Percentiles rank a stretch among this genome's conserved stretches.
These are phyloP conservation scores for Phoma sp. DNA, from an alignment of 2,329 filamentous ascomycete species.

Conservation along the genomic window DNA sequence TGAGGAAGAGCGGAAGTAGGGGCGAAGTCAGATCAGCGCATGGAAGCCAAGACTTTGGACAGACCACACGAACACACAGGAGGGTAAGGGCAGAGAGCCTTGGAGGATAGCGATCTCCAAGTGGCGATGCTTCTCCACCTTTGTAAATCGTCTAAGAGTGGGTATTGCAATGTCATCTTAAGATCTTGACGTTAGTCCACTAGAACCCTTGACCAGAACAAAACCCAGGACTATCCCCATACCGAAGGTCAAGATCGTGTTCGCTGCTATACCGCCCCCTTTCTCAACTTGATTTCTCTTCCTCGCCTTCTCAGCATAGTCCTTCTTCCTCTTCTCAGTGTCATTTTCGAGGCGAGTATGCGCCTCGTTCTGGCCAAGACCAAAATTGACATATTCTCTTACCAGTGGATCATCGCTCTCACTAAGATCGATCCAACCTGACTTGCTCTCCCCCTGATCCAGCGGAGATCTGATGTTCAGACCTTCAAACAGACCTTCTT, in stretches of 20 bases:
- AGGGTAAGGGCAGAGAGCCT: conserved; percentile 39
- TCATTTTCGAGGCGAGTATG: neutral
- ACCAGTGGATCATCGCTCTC: conserved; percentile 30
- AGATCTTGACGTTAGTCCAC: neutral
- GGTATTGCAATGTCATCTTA: neutral
- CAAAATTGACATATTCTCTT: conserved; percentile 22
- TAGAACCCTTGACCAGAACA: conserved; percentile 4
- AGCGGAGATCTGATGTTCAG: conserved; percentile 43
- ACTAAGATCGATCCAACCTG: conserved; percentile 33
- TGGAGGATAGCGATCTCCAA: conserved; percentile 16
- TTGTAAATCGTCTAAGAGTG: neutral
- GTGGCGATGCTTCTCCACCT: neutral
- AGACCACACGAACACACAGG: conserved; percentile 15
- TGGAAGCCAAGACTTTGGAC: conserved; percentile 18
- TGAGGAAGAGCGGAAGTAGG: conserved; percentile 34
- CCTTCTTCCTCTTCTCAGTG: conserved; percentile 11
- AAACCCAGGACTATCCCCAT: conserved; percentile 11
- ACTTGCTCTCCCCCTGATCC: conserved; percentile 32
- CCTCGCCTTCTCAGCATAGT: conserved; percentile 13
- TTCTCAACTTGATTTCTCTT: conserved; percentile 3
- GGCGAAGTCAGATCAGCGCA: conserved; percentile 24
- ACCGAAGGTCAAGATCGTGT: conserved; percentile 5
- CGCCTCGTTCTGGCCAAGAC: conserved; percentile 1
- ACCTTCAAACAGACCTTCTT: conserved; percentile 26
- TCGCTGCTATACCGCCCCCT: neutral